Evolutionary conservation across 2,329 filamentous ascomycete species (phyloP), one percentile per base, ranked within the genome.

Genomic region (Pyrenophora seminiperda): DNA sequence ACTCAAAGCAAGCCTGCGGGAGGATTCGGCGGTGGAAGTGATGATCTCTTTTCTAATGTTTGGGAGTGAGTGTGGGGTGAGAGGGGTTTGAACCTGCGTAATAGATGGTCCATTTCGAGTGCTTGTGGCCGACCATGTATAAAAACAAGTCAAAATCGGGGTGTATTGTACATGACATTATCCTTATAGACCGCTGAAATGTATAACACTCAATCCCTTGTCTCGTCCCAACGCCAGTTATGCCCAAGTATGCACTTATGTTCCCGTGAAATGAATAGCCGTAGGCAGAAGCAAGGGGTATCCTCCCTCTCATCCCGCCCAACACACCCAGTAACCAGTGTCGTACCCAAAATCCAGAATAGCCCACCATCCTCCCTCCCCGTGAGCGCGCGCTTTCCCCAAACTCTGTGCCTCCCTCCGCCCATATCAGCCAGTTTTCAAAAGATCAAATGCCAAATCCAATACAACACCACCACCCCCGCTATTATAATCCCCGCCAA

Each of bases 21-120:
- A 17, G 83, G 83, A 3, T 71, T 76, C 47, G 86, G 84, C 46
- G 78, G 75, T 22, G 72, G 76, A 24, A 74, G 75, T 41, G 93
- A 97, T 59, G 93, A 97, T 76, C 73, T 97, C 65, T 97, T 97
- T 75, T 91, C 88, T 24, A 97, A 97, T 73, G 93, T 97, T 41
- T 97, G 93, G 93, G 83, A 91, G 76, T 97, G 32, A 22, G 19
- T 38, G 18, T 9, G 3, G 4, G 6, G 18, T 32, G 20, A 4
- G 14, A 19, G 11, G 15, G 22, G 11, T 18, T 42, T 20, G n/a
- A n/a, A 17, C 18, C 10, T 27, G 22, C 22, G 10, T 6, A 27
- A 27, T 9, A 27, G 22, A 9, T 5, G 3, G 22, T 27, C 6
- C 7, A 22, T 22, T 22, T 22, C 20, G 7, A 5, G 14, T 7